These are phyloP conservation scores for Nepenthes mirabilis DNA, from an alignment of 148 eudicot genomes.

Conservation along the genomic window DNA sequence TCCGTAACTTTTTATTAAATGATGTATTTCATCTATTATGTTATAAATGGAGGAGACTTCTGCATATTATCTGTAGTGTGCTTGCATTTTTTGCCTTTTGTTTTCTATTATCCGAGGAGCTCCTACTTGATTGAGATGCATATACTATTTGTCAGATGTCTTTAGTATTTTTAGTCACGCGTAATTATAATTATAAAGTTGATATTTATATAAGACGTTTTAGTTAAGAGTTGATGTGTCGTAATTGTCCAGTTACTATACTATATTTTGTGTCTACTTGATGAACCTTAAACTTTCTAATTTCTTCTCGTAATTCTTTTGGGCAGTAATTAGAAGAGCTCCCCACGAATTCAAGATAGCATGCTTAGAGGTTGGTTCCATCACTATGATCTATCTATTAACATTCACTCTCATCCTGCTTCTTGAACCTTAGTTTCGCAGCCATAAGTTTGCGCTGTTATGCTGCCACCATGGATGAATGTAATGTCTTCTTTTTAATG, in stretches of 20 bases:
- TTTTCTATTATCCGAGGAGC: no score
- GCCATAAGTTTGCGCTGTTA: no score
- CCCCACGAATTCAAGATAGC: constrained; percentile 97
- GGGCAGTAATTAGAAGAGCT: constrained; percentile 90
- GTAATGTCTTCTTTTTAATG: no score
- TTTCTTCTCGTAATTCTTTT: constrained; percentile 4
- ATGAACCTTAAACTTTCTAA: not conserved
- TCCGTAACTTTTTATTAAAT: not conserved
- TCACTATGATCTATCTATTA: not conserved
- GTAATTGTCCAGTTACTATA: not conserved
- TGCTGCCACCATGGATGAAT: no score
- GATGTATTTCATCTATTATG: not conserved
- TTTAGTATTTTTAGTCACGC: no score
- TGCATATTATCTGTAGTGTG: no score
- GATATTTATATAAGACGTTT: not conserved
- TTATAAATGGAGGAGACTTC: not conserved
- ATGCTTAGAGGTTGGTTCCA: constrained; percentile 75
- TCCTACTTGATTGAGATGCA: no score
- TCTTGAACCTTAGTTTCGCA: no score
- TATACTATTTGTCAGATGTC: no score
- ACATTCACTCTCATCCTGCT: not conserved
- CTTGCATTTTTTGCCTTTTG: no score
- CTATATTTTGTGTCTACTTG: not conserved
- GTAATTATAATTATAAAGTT: not conserved
- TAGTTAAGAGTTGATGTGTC: not conserved